Evolutionary conservation across 208 protist species (phyloP), one percentile per base, ranked within the genome.

Genomic region (Kentomonas sorsogonicus): DNA sequence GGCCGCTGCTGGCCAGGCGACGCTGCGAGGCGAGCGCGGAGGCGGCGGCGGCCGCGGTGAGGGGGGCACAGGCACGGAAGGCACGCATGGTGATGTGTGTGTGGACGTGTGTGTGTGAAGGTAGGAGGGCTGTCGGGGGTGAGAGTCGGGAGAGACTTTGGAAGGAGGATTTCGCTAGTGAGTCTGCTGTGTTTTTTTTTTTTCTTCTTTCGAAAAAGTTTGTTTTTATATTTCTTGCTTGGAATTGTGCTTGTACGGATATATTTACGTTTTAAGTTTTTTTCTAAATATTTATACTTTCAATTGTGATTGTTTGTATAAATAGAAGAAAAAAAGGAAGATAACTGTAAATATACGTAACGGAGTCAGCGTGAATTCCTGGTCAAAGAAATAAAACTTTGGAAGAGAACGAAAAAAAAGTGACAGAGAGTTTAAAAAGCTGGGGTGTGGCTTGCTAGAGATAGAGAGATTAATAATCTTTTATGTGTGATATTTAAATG

Each of bases 81-180:
- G 63, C 53, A 13, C 77, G 71, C 71, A 84, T 73, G 51, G 58
- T 76, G 26, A 20, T 20, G 60, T 25, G 25, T 26, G 43, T 46
- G 59, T 48, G 29, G 26, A 2, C 38, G 27, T 4, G 11, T 38
- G 30, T 23, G 27, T 33, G 40, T 43, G 44, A 10, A 0, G 10
- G 48, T 38, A 5, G 44, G 40, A 18, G 20, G 40, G 16, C 3
- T 4, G 11, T 11, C 7, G 33, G 5, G 33, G 33, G 11, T 15
- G 11, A 11, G 11, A 11, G 33, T 15, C 5, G 33, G 33, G 11
- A 36, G 33, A 15, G 33, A 36, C 7, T 36, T 5, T 36, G 33
- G 33, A 11, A 15, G 33, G 33, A 15, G 33, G 5, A 11, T 36
- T 5, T 15, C 5, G 11, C 7, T 11, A 11, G 16, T 11, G 11